Evolutionary conservation across 176 grass and related monocot species (phyloP).

Genomic region (Olyra latifolia): DNA sequence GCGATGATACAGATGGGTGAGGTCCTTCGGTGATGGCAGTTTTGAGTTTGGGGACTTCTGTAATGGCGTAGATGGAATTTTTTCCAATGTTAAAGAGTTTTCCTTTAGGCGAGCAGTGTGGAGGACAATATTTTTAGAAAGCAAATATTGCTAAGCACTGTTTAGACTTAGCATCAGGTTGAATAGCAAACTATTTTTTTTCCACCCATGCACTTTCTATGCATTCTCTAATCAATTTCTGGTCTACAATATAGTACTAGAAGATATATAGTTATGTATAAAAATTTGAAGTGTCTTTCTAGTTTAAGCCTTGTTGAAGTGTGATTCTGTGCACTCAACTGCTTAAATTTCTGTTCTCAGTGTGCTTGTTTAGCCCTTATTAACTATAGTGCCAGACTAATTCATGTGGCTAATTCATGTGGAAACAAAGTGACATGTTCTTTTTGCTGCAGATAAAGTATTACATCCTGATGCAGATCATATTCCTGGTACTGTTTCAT

Average conservation of each 20-base stretch:
- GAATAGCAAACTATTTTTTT: not conserved
- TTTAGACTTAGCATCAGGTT: conserved; percentile 1
- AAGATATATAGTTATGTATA: not conserved
- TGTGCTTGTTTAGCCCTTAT: conserved; percentile 6
- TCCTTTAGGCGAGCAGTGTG: not conserved
- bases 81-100: conserved; percentile 29
- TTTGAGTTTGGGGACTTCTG: too few species aligned
- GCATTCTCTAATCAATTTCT: not conserved
- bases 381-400: not conserved
- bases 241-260: not conserved
- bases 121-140: not conserved
- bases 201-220: conserved; percentile 2
- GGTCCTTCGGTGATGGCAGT: too few species aligned
- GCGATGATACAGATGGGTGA: too few species aligned
- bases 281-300: conserved; percentile 7
- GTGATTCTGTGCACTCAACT: not conserved
- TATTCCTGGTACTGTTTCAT: conserved; percentile 6
- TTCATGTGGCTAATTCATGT: not conserved
- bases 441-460: conserved; percentile 46
- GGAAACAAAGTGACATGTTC: conserved; percentile 21
- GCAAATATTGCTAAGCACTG: not conserved
- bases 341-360: conserved; percentile 5
- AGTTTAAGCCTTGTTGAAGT: not conserved
- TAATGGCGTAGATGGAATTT: too few species aligned
- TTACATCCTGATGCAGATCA: conserved; percentile 6